Evolutionary conservation across 208 protist genomes (phyloP), one percentile per base, ranked within the genome.

Genomic region (Trypanosoma caninum): DNA sequence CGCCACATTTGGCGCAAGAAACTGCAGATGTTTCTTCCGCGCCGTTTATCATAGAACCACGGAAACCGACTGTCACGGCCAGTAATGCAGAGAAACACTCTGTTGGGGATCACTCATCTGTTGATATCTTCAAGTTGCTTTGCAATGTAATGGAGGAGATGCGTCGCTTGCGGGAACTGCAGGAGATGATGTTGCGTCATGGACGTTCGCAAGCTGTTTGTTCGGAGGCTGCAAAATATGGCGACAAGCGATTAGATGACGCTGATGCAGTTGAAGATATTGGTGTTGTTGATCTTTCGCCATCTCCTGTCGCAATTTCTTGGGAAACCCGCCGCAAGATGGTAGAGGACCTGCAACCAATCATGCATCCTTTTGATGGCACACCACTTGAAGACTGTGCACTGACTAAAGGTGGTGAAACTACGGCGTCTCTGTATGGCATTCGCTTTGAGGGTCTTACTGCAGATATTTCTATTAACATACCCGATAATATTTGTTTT

Each of bases 371-470:
- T 9, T 2, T 87, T 3, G 58, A 66, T 1, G 83, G 81, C 3
- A 76, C 75, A 3, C 58, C 66, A 28, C 72, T 95, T 14, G 74
- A 86, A 53, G 85, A 93, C 41, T 65, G 44, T n/a, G 47, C 55
- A 13, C 61, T 59, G 30, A 65, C 79, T 28, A 69, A 67, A 31
- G 74, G 68, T 23, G 9, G 30, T 4, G 23, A 25, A 9, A 78
- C 83, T 42, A 59, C 69, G 20, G 57, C 59, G 23, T 87, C 79
- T 2, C 50, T 93, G 22, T 89, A 64, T 65, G 89, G 89, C 45
- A 77, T 93, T 48, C 81, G 89, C n/a, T 79, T 95, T 68, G 89
- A 95, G 57, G 89, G 89, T 6, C 52, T 93, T 45, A 90, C 85
- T n/a, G 56, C 82, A n/a, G 89, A 95, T 63, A 65, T 48, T 28